phyloP scores from a whole-genome alignment of 805 yeast genomes.

The Clavispora vitiphila region DNA sequence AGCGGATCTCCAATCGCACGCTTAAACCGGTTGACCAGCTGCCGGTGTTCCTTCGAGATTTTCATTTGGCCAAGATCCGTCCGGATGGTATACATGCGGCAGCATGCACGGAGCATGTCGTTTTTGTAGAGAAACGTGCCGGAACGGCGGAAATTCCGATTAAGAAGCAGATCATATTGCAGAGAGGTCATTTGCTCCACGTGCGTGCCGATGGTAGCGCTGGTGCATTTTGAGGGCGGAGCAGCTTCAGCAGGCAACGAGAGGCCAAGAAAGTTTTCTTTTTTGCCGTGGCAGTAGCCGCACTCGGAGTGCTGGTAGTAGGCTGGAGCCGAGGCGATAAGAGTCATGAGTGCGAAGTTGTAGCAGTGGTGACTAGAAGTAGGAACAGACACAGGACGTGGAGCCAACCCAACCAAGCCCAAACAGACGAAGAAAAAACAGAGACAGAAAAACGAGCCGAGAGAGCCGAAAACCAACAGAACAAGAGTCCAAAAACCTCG shows the following conservation, averaged over 20 bases:
- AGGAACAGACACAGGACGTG: no score
- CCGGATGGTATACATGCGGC: slow-evolving; percentile 74
- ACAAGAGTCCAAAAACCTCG: no score
- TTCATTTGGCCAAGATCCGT: slow-evolving; percentile 45
- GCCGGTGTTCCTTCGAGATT: slow-evolving; percentile 62
- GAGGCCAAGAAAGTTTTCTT: slow-evolving; percentile 26
- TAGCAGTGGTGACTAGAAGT: no score
- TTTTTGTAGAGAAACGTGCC: slow-evolving; percentile 63
- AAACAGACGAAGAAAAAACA: no score
- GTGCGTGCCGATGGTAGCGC: slow-evolving; percentile 34
- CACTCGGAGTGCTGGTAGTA: slow-evolving; percentile 47
- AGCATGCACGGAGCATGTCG: slow-evolving; percentile 69
- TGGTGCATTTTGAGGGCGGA: slow-evolving; percentile 15
- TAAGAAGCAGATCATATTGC: slow-evolving; percentile 61
- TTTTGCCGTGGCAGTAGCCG: slow-evolving; percentile 66
- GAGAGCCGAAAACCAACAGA: no score
- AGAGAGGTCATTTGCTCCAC: slow-evolving; percentile 42
- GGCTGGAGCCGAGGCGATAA: slow-evolving; percentile 24
- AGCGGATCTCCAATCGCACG: slow-evolving; percentile 34
- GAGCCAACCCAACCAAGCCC: no score
- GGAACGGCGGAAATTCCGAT: slow-evolving; percentile 74
- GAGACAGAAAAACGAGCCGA: no score
- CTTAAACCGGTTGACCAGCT: slow-evolving; percentile 57
- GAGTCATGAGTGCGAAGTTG: no score
- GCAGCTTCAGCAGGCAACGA: slow-evolving; percentile 20